A percentile compares a stretch with the other conserved stretches of the same genome.
Evolutionary conservation across 768 basidiomycete species (phyloP).

Genomic region (Mycena venus): DNA sequence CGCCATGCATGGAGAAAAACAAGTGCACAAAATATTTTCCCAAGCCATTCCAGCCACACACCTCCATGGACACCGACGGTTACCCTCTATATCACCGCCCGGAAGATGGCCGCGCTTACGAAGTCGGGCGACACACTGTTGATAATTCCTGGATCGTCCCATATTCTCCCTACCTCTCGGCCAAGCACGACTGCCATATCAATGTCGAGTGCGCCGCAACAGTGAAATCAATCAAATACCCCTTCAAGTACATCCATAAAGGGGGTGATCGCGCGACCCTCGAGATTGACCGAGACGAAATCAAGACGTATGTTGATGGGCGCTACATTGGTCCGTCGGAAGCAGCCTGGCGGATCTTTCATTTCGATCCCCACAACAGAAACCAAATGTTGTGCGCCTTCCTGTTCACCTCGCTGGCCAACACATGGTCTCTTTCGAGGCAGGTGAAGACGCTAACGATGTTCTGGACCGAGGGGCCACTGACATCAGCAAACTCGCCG

Average conservation of each 20-base stretch:
- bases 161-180: constrained; percentile 48
- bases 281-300: constrained; percentile 31
- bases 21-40: no score
- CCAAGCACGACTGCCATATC: constrained; percentile 53
- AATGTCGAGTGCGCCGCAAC: constrained; percentile 54
- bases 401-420: no score
- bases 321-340: constrained; percentile 52
- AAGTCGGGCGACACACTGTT: constrained; percentile 22
- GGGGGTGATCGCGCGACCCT: constrained; percentile 3
- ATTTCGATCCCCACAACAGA: constrained; percentile 48
- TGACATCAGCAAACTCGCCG: constrained; percentile 46
- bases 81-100: constrained; percentile 50
- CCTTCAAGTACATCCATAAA: constrained; percentile 27
- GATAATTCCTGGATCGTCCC: constrained; percentile 52
- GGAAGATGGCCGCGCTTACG: constrained; percentile 22
- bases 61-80: constrained; percentile 22
- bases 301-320: constrained; percentile 7
- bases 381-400: constrained; percentile 54
- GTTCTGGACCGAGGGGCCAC: constrained; percentile 38
- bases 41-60: not conserved
- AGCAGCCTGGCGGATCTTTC: constrained; percentile 50
- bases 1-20: no score
- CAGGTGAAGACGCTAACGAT: constrained; percentile 40
- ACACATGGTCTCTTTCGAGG: constrained; percentile 54
- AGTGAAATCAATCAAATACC: constrained; percentile 39